Conservation (phyloP, 1,284 basidiomycete genomes). For the Retiboletus fuscus region DNA sequence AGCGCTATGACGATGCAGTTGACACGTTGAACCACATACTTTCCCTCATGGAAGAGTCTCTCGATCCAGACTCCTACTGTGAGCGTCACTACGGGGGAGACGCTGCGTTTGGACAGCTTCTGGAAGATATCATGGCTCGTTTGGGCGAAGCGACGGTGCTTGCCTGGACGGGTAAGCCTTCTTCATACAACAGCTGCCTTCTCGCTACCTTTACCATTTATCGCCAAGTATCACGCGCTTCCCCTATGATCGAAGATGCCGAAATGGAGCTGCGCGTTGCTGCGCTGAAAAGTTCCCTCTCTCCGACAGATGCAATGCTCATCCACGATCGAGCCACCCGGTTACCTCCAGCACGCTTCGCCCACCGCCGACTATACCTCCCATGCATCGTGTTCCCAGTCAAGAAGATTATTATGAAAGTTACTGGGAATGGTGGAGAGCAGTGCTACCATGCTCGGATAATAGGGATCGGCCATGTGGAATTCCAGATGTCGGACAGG, state of each 20-base stretch:
- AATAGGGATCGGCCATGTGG: no score
- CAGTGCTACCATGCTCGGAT: neutral
- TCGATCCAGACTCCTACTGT: neutral
- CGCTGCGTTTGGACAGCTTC: conserved; percentile 25
- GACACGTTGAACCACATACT: neutral
- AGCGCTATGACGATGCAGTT: no score
- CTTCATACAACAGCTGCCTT: conserved; percentile 13
- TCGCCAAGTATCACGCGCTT: no score
- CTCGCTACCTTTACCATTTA: neutral
- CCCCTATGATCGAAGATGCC: neutral
- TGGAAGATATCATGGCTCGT: conserved; percentile 28
- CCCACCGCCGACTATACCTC: neutral
- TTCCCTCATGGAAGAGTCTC: conserved; percentile 12
- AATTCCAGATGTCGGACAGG: no score
- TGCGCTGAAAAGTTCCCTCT: neutral
- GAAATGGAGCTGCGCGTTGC: neutral
- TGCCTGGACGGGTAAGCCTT: conserved; percentile 31
- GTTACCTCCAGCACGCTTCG: neutral
- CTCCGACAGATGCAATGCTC: no score
- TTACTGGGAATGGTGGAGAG: neutral
- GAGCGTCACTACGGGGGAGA: conserved; percentile 23
- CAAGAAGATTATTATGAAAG: neutral
- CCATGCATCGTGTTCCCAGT: neutral
- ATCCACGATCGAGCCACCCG: neutral
- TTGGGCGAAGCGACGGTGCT: conserved; percentile 25